Percentiles rank a stretch among this genome's conserved stretches.
phyloP scores from a whole-genome alignment of 495 filamentous ascomycete genomes.

The Daldinia childiae region DNA sequence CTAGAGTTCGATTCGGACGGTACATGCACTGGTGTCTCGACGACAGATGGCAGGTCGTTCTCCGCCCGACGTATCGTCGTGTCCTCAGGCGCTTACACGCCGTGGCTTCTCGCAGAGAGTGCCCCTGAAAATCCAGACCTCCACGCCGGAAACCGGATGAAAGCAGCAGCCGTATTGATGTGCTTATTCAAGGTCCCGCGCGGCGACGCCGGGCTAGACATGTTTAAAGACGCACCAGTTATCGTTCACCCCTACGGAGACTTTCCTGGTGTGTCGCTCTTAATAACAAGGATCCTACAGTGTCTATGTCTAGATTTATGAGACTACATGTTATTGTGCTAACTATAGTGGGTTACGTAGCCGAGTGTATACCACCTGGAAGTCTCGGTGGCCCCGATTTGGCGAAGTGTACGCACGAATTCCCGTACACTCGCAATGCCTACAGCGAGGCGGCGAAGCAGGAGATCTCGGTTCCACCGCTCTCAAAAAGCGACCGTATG shows the following conservation, averaged over 20 bases:
- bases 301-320: not conserved
- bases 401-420: conserved; percentile 48
- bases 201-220: conserved; percentile 32
- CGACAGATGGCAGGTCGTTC: conserved; percentile 48
- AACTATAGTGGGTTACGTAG: conserved; percentile 16
- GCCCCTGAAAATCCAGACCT: conserved; percentile 54
- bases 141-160: conserved; percentile 57
- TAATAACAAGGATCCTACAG: not conserved
- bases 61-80: conserved; percentile 55
- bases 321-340: not conserved
- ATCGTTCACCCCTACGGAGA: conserved; percentile 34
- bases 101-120: conserved; percentile 60
- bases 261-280: conserved; percentile 28
- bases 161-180: conserved; percentile 60
- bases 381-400: conserved; percentile 13
- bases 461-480: conserved; percentile 35
- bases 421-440: conserved; percentile 43
- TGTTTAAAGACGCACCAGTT: conserved; percentile 43
- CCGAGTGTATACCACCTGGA: conserved; percentile 43
- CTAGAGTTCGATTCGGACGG: conserved; percentile 52
- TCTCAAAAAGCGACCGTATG: conserved; percentile 10
- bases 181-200: conserved; percentile 47
- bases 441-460: conserved; percentile 18
- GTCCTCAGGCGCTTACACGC: conserved; percentile 60
- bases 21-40: conserved; percentile 54